Conservation (phyloP, 1,284 basidiomycete genomes). For the Tilletia horrida region DNA sequence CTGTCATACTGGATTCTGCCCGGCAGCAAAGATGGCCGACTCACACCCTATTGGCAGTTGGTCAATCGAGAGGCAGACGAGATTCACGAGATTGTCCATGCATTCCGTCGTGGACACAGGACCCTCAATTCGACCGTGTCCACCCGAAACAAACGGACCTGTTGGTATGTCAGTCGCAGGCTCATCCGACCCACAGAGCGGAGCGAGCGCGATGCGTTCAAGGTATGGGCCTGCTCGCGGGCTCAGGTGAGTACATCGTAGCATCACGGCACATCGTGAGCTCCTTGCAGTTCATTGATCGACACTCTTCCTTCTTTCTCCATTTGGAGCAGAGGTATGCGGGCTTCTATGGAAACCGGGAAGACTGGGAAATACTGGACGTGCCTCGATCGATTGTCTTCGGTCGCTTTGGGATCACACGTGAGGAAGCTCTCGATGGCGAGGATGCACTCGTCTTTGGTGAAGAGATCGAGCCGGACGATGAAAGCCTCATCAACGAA, state of each 20-base stretch:
- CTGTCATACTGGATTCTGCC: neutral
- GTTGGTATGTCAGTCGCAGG: neutral
- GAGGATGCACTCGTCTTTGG: too few species aligned
- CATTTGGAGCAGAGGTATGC: neutral
- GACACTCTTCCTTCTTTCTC: too few species aligned
- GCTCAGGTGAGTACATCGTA: neutral
- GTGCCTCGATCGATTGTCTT: neutral
- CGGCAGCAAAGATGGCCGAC: too few species aligned
- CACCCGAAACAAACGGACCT: neutral
- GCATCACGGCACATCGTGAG: neutral
- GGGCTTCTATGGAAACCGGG: neutral
- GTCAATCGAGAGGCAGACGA: neutral
- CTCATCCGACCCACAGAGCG: slow-evolving; percentile 1
- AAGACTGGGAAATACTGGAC: neutral
- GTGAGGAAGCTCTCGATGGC: neutral
- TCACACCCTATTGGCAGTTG: neutral
- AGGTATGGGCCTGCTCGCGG: neutral
- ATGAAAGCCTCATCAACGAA: too few species aligned
- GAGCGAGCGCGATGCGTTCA: neutral
- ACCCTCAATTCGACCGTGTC: neutral
- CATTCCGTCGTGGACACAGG: slow-evolving; percentile 1
- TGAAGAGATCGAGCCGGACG: too few species aligned
- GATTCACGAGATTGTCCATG: neutral
- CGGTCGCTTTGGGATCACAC: neutral
- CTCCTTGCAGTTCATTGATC: too few species aligned